Evolutionary conservation across 495 filamentous ascomycete species (phyloP), one percentile per base, ranked within the genome.

Genomic region (Penicillium maclennaniae): DNA sequence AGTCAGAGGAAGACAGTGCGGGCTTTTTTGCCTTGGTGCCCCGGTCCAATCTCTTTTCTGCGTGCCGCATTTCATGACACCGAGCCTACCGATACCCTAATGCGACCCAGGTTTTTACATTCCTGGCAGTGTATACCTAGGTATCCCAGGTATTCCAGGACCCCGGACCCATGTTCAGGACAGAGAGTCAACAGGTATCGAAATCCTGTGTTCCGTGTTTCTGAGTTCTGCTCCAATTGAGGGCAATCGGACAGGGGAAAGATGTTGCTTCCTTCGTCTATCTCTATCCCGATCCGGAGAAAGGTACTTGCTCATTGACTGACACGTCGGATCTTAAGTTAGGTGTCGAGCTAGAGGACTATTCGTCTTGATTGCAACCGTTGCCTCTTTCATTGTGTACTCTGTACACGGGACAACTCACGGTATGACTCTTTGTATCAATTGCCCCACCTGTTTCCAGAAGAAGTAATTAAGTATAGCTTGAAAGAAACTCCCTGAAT

Each of bases 371-470:
- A 60, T 65, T 65, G 48, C 59, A 60, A 53, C 55, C 43, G 43
- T 63, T 44, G 42, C 27, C 44, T 46, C 44, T 46, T n/a, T 42
- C 34, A 4, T 43, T 46, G 23, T 16, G 56, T 61, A 53, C 49
- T 37, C 42, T 45, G 36, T 41, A 61, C 54, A 47, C 42, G 23
- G 51, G 56, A 54, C 51, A 48, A 48, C 56, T 54, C 50, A 51
- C 34, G 28, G 40, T 54, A 54, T 58, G 59, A 54, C 55, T 50
- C 27, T 51, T 46, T 54, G 52, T 48, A 50, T 43, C 23, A 45
- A 36, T 54, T 43, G 57, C 63, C 63, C 63, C 63, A 63, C 63
- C 54, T 28, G 51, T 58, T 63, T 52, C 47, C 44, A n/a, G 12
- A 26, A 26, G 45, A 49, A 59, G 28, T 49, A 60, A 57, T 48